Evolutionary conservation across 164 flowering plant genomes (phyloP).

Genomic region (Macadamia integrifolia): DNA sequence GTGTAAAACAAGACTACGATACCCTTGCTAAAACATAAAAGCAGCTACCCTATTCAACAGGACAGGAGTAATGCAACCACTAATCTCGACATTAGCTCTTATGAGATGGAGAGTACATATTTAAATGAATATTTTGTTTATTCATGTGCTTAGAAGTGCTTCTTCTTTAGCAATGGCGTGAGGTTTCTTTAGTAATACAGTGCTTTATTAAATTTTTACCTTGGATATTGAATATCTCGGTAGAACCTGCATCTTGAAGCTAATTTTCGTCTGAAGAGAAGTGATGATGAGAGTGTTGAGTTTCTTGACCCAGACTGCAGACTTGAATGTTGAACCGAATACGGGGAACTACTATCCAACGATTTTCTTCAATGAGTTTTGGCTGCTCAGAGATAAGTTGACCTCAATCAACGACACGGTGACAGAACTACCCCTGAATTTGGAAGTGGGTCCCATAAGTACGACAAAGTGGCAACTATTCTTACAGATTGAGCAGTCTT

Average conservation of each 20-base stretch:
- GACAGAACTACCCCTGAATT: slow-evolving; percentile 59
- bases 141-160: too few species aligned
- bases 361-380: slow-evolving; percentile 91
- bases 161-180: too few species aligned
- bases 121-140: too few species aligned
- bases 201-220: too few species aligned
- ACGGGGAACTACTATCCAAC: slow-evolving; percentile 81
- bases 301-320: slow-evolving; percentile 55
- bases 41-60: too few species aligned
- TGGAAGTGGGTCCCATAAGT: slow-evolving; percentile 90
- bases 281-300: background rate
- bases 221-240: too few species aligned
- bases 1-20: too few species aligned
- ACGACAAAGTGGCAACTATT: slow-evolving; percentile 96
- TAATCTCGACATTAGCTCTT: too few species aligned
- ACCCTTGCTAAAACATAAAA: too few species aligned
- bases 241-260: background rate
- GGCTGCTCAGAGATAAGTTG: slow-evolving; percentile 87
- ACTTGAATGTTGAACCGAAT: slow-evolving; percentile 65
- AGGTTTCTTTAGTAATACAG: too few species aligned
- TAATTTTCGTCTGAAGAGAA: background rate
- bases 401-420: slow-evolving; percentile 69
- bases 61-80: too few species aligned
- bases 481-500: slow-evolving; percentile 90
- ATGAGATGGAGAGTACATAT: too few species aligned